These are phyloP conservation scores for Fusarium tupiense DNA, from an alignment of 2,329 filamentous ascomycete species.

Conservation along the genomic window DNA sequence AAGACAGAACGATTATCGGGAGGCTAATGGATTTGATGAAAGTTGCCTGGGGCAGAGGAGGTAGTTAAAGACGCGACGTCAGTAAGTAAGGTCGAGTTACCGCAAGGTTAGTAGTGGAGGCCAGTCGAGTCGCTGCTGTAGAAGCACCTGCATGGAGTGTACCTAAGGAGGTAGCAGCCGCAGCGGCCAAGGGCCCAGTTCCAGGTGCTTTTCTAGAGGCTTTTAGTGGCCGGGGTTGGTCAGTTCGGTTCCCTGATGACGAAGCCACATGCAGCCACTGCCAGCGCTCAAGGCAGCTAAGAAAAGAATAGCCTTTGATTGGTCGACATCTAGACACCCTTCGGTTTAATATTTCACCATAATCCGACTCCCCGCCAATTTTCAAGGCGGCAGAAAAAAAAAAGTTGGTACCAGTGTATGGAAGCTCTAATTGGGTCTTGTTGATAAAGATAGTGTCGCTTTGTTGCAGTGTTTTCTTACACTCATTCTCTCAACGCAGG, in stretches of 20 bases:
- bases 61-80: conserved; percentile 31
- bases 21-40: conserved; percentile 5
- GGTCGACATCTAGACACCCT: neutral
- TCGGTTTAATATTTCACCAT: conserved; percentile 20
- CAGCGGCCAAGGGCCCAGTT: conserved; percentile 15
- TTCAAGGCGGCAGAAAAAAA: conserved; percentile 45
- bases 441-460: conserved; percentile 20
- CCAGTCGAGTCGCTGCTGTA: neutral
- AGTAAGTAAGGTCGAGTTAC: conserved; percentile 18
- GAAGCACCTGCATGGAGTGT: neutral
- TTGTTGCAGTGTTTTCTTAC: conserved; percentile 4
- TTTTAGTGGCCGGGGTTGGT: conserved; percentile 41
- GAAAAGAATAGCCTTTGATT: conserved; percentile 4
- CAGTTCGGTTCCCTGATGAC: conserved; percentile 35
- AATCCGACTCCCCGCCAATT: conserved; percentile 45
- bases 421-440: conserved; percentile 30
- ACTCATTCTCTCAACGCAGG: neutral
- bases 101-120: neutral
- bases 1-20: conserved; percentile 1
- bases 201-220: conserved; percentile 15
- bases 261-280: conserved; percentile 34
- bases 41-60: conserved; percentile 35
- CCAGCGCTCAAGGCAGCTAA: neutral
- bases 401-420: conserved; percentile 31
- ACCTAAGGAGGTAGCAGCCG: conserved; percentile 10